Evolutionary conservation across 2,329 filamentous ascomycete species (phyloP).

Genomic region (Myriosclerotinia scirpicola): DNA sequence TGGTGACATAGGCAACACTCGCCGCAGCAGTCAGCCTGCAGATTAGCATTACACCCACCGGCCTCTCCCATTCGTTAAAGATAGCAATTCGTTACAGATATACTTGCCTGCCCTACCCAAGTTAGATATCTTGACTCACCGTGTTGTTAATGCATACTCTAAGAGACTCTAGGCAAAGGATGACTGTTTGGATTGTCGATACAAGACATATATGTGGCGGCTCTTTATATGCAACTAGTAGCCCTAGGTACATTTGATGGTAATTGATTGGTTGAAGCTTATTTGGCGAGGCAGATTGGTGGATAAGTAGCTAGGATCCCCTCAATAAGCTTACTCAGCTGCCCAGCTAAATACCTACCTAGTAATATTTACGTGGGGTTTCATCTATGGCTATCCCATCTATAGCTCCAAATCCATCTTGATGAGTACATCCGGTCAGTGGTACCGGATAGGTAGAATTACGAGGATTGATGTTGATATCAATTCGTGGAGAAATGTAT

Average conservation of each 20-base stretch:
- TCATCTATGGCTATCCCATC: background rate
- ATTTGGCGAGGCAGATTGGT: background rate
- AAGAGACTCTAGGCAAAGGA: background rate
- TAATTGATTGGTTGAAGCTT: background rate
- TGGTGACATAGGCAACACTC: conserved; percentile 16
- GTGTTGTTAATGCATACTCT: conserved; percentile 9
- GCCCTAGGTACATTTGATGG: background rate
- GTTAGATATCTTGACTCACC: conserved; percentile 16
- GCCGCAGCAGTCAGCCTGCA: conserved; percentile 22
- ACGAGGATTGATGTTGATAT: background rate
- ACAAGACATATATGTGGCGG: conserved; percentile 2
- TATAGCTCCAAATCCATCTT: background rate
- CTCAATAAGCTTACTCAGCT: background rate
- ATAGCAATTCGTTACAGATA: conserved; percentile 11
- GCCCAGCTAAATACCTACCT: background rate
- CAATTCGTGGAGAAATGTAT: background rate
- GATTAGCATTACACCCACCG: background rate
- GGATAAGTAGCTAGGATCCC: conserved; percentile 9
- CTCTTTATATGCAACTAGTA: conserved; percentile 5
- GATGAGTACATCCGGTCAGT: conserved; percentile 4
- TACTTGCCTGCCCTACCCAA: background rate
- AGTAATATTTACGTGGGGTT: conserved; percentile 16
- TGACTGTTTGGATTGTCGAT: background rate
- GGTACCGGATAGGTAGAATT: conserved; percentile 5
- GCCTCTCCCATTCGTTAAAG: conserved; percentile 15